Base-by-base conservation (phyloP, 2,329 filamentous ascomycete species). In the Epichloe elymi region DNA sequence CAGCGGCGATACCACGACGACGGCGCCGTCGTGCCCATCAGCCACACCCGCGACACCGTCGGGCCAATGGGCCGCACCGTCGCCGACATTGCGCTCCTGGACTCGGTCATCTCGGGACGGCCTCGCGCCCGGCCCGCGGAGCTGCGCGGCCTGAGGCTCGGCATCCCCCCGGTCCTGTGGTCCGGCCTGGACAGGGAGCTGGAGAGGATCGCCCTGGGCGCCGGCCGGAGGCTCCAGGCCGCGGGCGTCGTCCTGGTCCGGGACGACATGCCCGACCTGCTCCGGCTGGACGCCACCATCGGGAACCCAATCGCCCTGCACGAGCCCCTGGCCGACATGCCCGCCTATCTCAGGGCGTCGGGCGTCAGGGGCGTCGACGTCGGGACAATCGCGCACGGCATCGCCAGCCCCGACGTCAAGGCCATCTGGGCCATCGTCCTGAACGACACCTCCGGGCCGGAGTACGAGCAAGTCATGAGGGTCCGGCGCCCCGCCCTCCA, bases 1-100 rank as follows among this genome's bases (percentile, higher is more conserved):
- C 45, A 56, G 30, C 51, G 50, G 7, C 53, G 54, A 19, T 56
- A 56, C 38, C 37, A 51, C 7, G 53, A 56, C 26, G 46, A 51
- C 23, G 10, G 15, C 17, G 43, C 20, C 36, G 82, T 86, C 1
- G 76, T 88, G 11, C 84, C 85, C 0, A 79, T 87, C 4, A 78
- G 74, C 2, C 64, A 74, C 35, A 75, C 80, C 57, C 80, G 84
- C 58, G 85, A 88, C 57, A 82, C 77, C 0, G 70, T 86, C 0
- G 84, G 85, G 0, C 72, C 76, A 0, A 79, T 88, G 65, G 78
- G 78, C 0, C 73, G 78, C 20, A 85, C 76, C 0, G 78, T 88
- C 2, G 73, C 73, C 14, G 85, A 88, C 58, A 82, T 83, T 0
- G 78, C 78, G 0, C 75, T 80, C 54, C 68, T 78, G 3, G 71